Evolutionary conservation across 2,329 filamentous ascomycete species (phyloP), one percentile per base, ranked within the genome.

Genomic region (Sporothrix luriei): DNA sequence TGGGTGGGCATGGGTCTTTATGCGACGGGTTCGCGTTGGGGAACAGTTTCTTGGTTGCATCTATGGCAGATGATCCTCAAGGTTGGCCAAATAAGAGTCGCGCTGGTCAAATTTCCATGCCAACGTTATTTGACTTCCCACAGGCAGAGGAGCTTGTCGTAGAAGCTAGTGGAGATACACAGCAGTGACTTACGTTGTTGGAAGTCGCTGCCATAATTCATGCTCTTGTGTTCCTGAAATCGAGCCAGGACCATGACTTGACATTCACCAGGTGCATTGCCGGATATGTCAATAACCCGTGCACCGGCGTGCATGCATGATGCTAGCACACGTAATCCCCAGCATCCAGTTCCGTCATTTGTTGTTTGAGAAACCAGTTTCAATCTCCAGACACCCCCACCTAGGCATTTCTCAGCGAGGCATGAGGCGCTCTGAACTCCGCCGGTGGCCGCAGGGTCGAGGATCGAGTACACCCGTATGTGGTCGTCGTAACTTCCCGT

Each of bases 241-340:
- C 84, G 85, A 0, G 85, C 89, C 61, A 94, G 74, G 1, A 94
- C 82, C 55, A 85, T 81, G 70, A 95, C 89, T 0, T 75, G 76
- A 85, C 90, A 93, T 21, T 73, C 72, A n/a, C 69, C 80, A 71
- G 72, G 78, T 1, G 79, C 75, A 1, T 77, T 76, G 38, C 80
- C 77, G 11, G 74, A 71, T 21, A 87, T 75, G 51, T 83, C 80
- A 7, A 90, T 75, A n/a, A 98, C 80, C 68, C 90, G 86, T 11
- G 88, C 84, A 0, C 95, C 95, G 2, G 91, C 92, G 81, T 97
- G 91, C 94, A 98, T 98, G 76, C 95, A 97, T 59, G 93, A 97
- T 19, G 90, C 94, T 52, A 97, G 81, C n/a, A 96, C 80, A 57
- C 84, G 77, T 62, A 77, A 73, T 5, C 43, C 71, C 69, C 77